A percentile compares a stretch with the other conserved stretches of the same genome.
These are phyloP conservation scores for Eucalyptus melliodora DNA, from an alignment of 345 rosid genomes.

Conservation along the genomic window DNA sequence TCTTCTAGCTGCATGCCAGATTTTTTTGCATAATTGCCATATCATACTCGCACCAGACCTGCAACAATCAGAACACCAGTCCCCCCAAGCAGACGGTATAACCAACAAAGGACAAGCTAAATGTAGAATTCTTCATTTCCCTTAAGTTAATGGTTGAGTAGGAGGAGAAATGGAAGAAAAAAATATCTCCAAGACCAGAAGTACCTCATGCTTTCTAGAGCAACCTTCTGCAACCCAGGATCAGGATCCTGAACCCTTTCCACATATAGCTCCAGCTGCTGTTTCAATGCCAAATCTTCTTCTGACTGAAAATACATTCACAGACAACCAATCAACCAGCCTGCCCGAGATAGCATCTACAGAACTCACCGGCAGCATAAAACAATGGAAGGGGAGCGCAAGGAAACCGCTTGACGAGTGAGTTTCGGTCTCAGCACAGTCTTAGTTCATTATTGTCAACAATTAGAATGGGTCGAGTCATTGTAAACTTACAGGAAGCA, in stretches of 20 bases:
- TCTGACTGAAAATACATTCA: conserved; percentile 47
- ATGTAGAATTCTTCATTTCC: neutral
- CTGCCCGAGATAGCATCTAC: neutral
- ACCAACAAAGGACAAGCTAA: neutral
- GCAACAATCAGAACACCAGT: neutral
- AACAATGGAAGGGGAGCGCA: neutral
- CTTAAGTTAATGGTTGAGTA: neutral
- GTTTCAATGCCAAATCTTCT: conserved; percentile 87
- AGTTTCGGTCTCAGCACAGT: neutral
- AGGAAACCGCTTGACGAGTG: neutral
- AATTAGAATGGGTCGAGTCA: neutral
- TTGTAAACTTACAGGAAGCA: neutral
- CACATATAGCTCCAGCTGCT: conserved; percentile 87
- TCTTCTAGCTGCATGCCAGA: neutral
- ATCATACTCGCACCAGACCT: neutral
- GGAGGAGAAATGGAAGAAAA: neutral
- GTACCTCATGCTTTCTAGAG: conserved; percentile 96
- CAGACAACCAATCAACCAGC: neutral
- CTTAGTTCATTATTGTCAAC: neutral
- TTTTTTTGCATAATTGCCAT: neutral
- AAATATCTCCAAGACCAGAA: neutral
- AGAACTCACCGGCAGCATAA: neutral
- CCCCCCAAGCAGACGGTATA: neutral
- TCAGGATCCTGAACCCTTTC: conserved; percentile 93
- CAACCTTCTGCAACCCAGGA: conserved; percentile 76